Conservation (phyloP, 2,329 filamentous ascomycete species). For the Polychaeton citri region DNA sequence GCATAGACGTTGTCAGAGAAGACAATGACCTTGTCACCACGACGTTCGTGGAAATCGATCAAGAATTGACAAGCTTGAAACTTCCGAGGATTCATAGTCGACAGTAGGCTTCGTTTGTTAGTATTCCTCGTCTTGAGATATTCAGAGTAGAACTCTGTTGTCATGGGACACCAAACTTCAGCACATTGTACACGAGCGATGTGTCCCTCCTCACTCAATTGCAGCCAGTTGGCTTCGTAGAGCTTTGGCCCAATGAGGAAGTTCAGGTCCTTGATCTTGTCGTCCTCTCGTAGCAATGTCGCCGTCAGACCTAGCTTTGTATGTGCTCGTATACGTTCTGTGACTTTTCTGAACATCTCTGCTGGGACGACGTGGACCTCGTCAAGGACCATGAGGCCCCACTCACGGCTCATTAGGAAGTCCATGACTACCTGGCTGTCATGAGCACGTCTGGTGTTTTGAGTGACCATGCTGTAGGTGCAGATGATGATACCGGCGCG, state of each 20-base stretch:
- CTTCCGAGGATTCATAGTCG: constrained; percentile 95
- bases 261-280: constrained; percentile 95
- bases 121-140: constrained; percentile 56
- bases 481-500: constrained; percentile 94
- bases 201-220: constrained; percentile 88
- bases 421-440: constrained; percentile 97
- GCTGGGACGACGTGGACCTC: constrained; percentile 97
- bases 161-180: constrained; percentile 99
- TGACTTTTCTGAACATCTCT: constrained; percentile 90
- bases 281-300: constrained; percentile 86
- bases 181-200: constrained; percentile 96
- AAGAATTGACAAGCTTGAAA: constrained; percentile 95
- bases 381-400: constrained; percentile 93
- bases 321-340: constrained; percentile 83
- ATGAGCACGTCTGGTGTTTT: constrained; percentile 72
- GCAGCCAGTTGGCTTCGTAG: constrained; percentile 99
- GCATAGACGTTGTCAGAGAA: constrained; percentile 97
- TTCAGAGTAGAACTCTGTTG: constrained; percentile 92
- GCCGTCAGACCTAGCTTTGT: constrained; percentile 91
- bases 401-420: constrained; percentile 77
- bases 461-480: constrained; percentile 98
- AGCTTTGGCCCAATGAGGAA: constrained; percentile 95
- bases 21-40: constrained; percentile 95
- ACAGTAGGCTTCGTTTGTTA: constrained; percentile 56
- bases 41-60: constrained; percentile 92